Evolutionary conservation across 805 yeast genomes (phyloP).

Genomic region (Candida nitratophila): DNA sequence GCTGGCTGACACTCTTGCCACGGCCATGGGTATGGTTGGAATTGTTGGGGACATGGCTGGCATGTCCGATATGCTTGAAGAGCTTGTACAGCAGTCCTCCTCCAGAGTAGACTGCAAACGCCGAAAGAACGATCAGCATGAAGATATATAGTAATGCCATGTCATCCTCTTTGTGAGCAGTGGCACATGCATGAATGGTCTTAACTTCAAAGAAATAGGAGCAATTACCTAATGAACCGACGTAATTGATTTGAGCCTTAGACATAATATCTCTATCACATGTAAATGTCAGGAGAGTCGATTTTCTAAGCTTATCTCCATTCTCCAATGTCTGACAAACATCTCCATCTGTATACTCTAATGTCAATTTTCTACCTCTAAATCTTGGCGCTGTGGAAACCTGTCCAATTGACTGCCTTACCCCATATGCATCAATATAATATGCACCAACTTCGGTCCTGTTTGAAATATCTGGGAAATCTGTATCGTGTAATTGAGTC

Average conservation of each 20-base stretch:
- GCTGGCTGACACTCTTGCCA: too few relatives aligned
- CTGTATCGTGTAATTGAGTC: conserved; percentile 17
- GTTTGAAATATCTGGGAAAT: conserved; percentile 28
- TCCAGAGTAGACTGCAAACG: conserved; percentile 34
- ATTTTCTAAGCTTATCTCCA: conserved; percentile 46
- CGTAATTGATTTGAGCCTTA: conserved; percentile 58
- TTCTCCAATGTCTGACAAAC: conserved; percentile 38
- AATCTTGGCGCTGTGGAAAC: conserved; percentile 54
- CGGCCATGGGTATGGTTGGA: too few relatives aligned
- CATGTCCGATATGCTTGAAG: background rate
- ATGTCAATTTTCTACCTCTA: conserved; percentile 62
- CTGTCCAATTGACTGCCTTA: conserved; percentile 53
- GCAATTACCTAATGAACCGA: conserved; percentile 72
- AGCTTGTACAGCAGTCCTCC: conserved; percentile 24
- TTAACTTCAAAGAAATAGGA: conserved; percentile 78
- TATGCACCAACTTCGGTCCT: conserved; percentile 48
- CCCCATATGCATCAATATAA: conserved; percentile 39
- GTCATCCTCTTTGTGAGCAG: conserved; percentile 60
- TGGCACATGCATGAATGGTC: conserved; percentile 82
- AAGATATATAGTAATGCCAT: conserved; percentile 62
- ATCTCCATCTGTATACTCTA: conserved; percentile 68
- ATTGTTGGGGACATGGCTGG: background rate
- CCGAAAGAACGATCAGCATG: conserved; percentile 39
- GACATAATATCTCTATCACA: conserved; percentile 72
- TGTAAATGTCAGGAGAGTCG: conserved; percentile 62